Conservation (phyloP, 108 stramenopile species). For the Discostella pseudostelligera region DNA sequence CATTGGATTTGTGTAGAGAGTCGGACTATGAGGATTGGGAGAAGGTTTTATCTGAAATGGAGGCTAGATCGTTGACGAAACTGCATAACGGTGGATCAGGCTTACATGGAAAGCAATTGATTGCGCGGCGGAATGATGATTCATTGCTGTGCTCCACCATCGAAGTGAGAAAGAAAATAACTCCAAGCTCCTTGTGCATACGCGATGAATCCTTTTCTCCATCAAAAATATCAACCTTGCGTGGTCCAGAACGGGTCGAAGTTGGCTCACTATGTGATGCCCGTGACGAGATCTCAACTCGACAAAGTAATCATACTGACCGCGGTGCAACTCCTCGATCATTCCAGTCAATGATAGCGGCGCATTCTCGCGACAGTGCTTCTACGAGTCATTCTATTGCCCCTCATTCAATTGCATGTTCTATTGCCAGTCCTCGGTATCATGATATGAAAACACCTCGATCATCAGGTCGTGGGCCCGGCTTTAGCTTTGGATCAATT, state of each 20-base stretch:
- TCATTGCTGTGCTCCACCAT: not conserved
- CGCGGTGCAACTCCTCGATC: constrained; percentile 5
- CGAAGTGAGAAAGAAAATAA: constrained; percentile 1
- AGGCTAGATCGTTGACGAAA: constrained; percentile 1
- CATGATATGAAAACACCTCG: constrained; percentile 34
- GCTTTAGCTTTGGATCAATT: constrained; percentile 12
- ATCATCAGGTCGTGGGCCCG: constrained; percentile 27
- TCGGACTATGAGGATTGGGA: constrained; percentile 22
- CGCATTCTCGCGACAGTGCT: constrained; percentile 1
- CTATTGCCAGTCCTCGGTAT: constrained; percentile 14
- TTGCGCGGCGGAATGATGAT: not conserved
- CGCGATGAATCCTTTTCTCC: not conserved
- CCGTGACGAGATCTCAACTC: constrained; percentile 10
- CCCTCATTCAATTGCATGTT: constrained; percentile 3
- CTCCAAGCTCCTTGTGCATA: constrained; percentile 5
- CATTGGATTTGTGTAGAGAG: constrained; percentile 28
- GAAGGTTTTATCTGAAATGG: constrained; percentile 19
- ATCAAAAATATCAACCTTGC: constrained; percentile 4
- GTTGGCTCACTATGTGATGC: not conserved
- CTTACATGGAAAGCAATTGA: not conserved
- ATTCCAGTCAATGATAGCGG: not conserved
- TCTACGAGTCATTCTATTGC: constrained; percentile 4
- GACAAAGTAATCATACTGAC: not conserved
- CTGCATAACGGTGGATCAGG: not conserved
- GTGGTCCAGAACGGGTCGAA: not conserved